A percentile compares a stretch with the other conserved stretches of the same genome.
These are phyloP conservation scores for Puccinellia tenuiflora DNA, from an alignment of 176 grass and related monocot genomes.

Conservation along the genomic window DNA sequence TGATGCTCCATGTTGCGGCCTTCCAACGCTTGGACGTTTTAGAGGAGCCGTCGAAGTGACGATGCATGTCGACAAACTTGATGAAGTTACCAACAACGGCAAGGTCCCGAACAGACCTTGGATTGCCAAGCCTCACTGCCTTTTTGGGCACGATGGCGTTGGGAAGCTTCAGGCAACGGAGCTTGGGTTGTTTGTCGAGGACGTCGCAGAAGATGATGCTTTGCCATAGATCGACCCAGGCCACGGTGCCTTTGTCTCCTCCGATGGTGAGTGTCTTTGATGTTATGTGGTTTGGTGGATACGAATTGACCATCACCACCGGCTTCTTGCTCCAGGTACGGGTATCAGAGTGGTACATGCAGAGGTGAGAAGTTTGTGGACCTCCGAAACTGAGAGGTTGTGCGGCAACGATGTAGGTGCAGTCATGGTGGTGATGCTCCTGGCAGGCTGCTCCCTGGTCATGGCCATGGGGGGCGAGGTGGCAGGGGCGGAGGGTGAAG, in stretches of 20 bases:
- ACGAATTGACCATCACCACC: neutral
- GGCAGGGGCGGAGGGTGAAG: no score
- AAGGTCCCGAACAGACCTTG: neutral
- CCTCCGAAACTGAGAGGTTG: neutral
- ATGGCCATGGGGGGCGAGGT: no score
- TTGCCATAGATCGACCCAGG: neutral
- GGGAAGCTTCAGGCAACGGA: neutral
- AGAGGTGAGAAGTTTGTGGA: neutral
- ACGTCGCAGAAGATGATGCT: neutral
- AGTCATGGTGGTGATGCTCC: neutral
- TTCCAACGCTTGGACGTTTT: neutral
- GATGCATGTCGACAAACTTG: neutral
- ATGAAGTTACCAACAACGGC: neutral
- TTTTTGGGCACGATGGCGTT: neutral
- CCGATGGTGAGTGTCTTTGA: neutral
- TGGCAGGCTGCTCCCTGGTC: no score
- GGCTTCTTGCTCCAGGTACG: neutral
- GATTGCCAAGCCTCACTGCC: neutral
- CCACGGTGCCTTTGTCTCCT: constrained; percentile 12
- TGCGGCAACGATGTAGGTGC: neutral
- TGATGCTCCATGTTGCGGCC: neutral
- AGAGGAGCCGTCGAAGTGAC: neutral
- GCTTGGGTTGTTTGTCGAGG: neutral
- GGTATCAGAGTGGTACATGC: neutral
- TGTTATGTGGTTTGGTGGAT: neutral